Base-by-base conservation (phyloP, 2,329 filamentous ascomycete genomes). In the Fusarium falciforme region DNA sequence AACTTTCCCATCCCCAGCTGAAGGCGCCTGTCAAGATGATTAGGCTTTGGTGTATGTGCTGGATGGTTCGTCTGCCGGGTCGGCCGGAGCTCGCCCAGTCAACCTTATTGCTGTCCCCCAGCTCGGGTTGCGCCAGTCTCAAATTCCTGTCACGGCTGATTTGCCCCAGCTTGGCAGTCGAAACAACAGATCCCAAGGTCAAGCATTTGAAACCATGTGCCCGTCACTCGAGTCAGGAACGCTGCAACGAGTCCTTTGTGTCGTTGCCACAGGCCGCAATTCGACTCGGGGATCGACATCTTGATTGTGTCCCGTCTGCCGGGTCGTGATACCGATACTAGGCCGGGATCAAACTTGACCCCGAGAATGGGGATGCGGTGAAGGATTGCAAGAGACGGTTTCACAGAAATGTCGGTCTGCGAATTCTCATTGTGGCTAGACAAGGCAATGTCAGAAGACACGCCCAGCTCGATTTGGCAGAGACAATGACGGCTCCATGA, bases 401-500 rank as follows among this genome's bases (percentile, higher is more conserved):
- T 61, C 36, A 35, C 14, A 38, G 25, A 59, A 71, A 60, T 42
- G 67, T 55, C 38, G 63, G 63, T 64, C 70, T 38, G 49, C 55
- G 25, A 49, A 20, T 14, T 52, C 54, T 44, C 35, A 25, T 54
- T 20, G n/a, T 49, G 31, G 42, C 61, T 61, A 63, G 25, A 20
- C 14, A 47, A 8, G 49, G 49, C 22, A 42, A 42, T 52, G 61
- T 58, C 61, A 58, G 16, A 36, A 44, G 61, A 58, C 49, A 33
- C 62, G 49, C 52, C 31, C 20, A 38, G 20, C 33, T 59, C 22
- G 17, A 52, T 44, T 60, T 44, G 35, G 47, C 35, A 47, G 36
- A 61, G 20, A 38, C 35, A n/a, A 67, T 63, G 59, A 67, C 29
- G 54, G 68, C 17, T 55, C 61, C 38, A 59, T 55, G 68, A 66